These are phyloP conservation scores for Phialophora tarda DNA, from an alignment of 2,329 filamentous ascomycete species.

Conservation along the genomic window DNA sequence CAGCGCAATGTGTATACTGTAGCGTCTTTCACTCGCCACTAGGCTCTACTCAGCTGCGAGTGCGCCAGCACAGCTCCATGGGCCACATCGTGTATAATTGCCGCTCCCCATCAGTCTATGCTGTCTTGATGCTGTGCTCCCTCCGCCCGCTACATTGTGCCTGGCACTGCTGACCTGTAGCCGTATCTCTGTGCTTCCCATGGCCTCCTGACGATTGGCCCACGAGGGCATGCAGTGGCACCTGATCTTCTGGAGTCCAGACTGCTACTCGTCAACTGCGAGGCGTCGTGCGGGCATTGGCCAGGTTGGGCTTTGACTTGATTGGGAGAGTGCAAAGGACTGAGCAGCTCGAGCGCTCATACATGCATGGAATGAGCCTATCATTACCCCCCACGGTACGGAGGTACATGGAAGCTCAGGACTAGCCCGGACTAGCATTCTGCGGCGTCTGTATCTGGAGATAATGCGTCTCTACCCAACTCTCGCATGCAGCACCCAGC, in stretches of 20 bases:
- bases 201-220: slow-evolving; percentile 3
- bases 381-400: slow-evolving; percentile 16
- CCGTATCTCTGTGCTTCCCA: slow-evolving; percentile 17
- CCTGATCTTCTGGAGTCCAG: slow-evolving; percentile 11
- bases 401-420: slow-evolving; percentile 10
- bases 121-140: slow-evolving; percentile 9
- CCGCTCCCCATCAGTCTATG: not conserved
- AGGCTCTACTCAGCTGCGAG: not conserved
- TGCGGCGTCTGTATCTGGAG: slow-evolving; percentile 13
- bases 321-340: slow-evolving; percentile 8
- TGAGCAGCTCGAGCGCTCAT: slow-evolving; percentile 2
- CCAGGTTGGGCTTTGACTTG: not conserved
- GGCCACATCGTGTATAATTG: not conserved
- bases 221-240: slow-evolving; percentile 11
- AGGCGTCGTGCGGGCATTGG: not conserved
- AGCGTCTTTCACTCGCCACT: not conserved
- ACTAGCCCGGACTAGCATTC: slow-evolving; percentile 9
- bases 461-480: slow-evolving; percentile 20
- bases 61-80: not conserved
- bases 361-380: not conserved
- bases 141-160: not conserved
- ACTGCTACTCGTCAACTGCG: not conserved
- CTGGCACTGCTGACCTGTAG: slow-evolving; percentile 6
- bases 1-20: not conserved
- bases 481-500: slow-evolving; percentile 4